These are phyloP conservation scores for Cladosporium sp. DNA, from an alignment of 2,329 filamentous ascomycete genomes.

Conservation along the genomic window DNA sequence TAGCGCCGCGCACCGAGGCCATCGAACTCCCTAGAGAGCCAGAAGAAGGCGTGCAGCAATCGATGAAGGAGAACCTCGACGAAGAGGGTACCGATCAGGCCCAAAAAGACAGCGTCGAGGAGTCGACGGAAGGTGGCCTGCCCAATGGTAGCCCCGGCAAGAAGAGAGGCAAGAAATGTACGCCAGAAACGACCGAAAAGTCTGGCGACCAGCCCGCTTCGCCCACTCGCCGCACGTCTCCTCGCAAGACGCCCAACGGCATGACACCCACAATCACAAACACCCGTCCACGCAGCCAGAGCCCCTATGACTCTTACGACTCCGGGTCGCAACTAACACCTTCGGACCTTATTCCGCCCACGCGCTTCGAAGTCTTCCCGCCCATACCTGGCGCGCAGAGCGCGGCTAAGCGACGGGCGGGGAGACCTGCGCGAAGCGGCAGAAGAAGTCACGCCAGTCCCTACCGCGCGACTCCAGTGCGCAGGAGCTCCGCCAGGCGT, in stretches of 20 bases:
- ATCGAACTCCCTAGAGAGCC: constrained; percentile 36
- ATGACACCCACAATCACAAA: neutral
- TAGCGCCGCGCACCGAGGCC: constrained; percentile 78
- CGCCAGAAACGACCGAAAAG: neutral
- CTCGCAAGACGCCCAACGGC: constrained; percentile 29
- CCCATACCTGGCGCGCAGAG: constrained; percentile 49
- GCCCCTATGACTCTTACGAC: constrained; percentile 15
- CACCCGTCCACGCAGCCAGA: constrained; percentile 4
- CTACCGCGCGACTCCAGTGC: constrained; percentile 6
- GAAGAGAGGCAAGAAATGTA: neutral
- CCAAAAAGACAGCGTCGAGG: constrained; percentile 10
- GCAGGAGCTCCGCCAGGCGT: constrained; percentile 10
- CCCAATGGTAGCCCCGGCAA: neutral
- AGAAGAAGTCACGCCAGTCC: constrained; percentile 23
- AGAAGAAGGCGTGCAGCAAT: constrained; percentile 40
- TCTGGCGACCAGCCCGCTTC: constrained; percentile 15
- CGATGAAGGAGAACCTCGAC: constrained; percentile 7
- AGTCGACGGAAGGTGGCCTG: neutral
- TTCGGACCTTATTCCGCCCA: constrained; percentile 53
- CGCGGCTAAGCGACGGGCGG: constrained; percentile 27
- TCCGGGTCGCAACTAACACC: constrained; percentile 25
- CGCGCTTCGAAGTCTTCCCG: constrained; percentile 73
- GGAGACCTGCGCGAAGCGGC: constrained; percentile 23
- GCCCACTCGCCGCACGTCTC: constrained; percentile 23
- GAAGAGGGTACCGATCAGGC: constrained; percentile 9